Base-by-base conservation (phyloP, 1,284 basidiomycete species). In the Leccinum pachyderme region DNA sequence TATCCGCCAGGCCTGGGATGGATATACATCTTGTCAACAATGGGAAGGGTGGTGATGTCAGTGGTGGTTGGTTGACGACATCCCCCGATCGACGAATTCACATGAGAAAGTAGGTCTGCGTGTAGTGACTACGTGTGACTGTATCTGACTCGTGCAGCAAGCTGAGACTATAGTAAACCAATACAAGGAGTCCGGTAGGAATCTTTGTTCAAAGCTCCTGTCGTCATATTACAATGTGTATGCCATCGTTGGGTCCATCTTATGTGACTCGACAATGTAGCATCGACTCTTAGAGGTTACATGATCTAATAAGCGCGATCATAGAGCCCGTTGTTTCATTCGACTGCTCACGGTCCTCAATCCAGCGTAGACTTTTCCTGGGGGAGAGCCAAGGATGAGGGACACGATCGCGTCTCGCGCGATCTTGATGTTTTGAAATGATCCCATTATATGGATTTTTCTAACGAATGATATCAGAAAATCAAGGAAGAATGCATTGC, bases 351-450 rank as follows among this genome's bases (percentile, higher is more conserved):
- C 91, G 11, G 93, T 95, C 69, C 93, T 83, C 60, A 96, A 74
- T 47, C 92, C 89, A 15, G 93, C 91, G 66, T 98, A 98, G 1
- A 98, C 95, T 70, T 98, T 98, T 55, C 95, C 95, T 41, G 96
- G 95, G 1, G 95, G 95, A 13, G 92, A 95, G 53, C 95, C 95
- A 39, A 98, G 81, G 65, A 98, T 98, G 44, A 96, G 83, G 24
- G 91, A 95, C 27, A 98, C 95, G 60, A 99, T 88, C 7, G 96
- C 94, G 69, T 98, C 95, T 55, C 95, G 83, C 0, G 96, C 96
- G 62, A 98, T 86, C 75, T 96, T 98, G 79, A 99, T 98, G 69
- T 98, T 98, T 75, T 91, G 89, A 80, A 95, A 95, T 29, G 93
- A 93, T 45, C 94, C 93, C 72, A 96, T 83, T 62, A 96, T 95